A percentile compares a stretch with the other conserved stretches of the same genome.
Conservation (phyloP, 2,329 filamentous ascomycete genomes). For the Graphiopsis chlorocephala region DNA sequence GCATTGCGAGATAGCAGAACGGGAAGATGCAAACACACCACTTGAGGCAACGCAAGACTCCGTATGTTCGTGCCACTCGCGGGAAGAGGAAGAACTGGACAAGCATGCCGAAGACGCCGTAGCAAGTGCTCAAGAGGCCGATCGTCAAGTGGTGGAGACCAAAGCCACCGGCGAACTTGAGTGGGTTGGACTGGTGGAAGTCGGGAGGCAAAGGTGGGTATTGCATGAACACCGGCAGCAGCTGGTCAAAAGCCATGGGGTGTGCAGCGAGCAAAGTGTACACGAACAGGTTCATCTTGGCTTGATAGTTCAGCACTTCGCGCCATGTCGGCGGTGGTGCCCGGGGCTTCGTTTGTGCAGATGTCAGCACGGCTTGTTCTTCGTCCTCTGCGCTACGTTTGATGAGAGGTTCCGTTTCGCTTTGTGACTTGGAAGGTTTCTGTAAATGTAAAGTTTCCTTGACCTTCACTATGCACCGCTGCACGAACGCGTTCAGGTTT, state of each 20-base stretch:
- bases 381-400: constrained; percentile 21
- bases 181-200: constrained; percentile 57
- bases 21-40: constrained; percentile 67
- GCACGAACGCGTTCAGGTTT: constrained; percentile 47
- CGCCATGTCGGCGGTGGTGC: constrained; percentile 44
- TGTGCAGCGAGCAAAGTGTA: constrained; percentile 83
- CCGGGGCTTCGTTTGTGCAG: constrained; percentile 20
- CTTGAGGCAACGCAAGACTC: constrained; percentile 71
- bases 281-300: constrained; percentile 68
- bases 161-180: constrained; percentile 81
- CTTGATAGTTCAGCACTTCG: constrained; percentile 72
- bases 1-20: constrained; percentile 74
- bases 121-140: constrained; percentile 79
- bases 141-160: constrained; percentile 71
- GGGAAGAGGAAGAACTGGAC: constrained; percentile 88
- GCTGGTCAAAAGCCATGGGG: constrained; percentile 79
- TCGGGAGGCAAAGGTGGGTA: constrained; percentile 60
- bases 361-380: constrained; percentile 21
- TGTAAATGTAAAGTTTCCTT: constrained; percentile 10
- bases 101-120: constrained; percentile 74
- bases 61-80: constrained; percentile 66
- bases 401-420: constrained; percentile 24
- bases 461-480: neutral
- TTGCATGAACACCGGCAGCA: constrained; percentile 85
- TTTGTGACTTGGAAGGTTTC: neutral